Evolutionary conservation across 169 alveolate species (phyloP).

Genomic region (Plasmodium billcollinsi): DNA sequence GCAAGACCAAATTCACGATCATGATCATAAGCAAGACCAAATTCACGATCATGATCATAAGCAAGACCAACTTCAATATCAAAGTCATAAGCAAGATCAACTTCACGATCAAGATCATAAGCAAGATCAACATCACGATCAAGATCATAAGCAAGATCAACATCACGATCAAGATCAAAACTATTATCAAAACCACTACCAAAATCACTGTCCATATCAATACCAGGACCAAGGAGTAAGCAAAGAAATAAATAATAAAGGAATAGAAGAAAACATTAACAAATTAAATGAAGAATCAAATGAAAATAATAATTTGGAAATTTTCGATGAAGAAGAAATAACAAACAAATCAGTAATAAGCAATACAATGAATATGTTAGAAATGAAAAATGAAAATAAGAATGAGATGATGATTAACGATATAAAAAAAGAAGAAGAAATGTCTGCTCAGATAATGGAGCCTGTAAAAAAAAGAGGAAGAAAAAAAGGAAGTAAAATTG

Average conservation of each 20-base stretch:
- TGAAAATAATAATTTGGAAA: not conserved
- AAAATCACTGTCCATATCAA: no score
- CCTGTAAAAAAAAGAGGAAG: constrained; percentile 42
- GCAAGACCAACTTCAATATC: no score
- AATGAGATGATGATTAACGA: not conserved
- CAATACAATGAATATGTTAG: not conserved
- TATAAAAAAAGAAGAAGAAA: not conserved
- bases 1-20: no score
- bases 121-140: no score
- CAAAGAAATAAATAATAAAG: not conserved
- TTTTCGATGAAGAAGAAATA: not conserved
- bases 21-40: no score
- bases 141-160: no score
- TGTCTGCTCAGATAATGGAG: not conserved
- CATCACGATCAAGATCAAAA: no score
- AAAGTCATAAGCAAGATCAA: no score
- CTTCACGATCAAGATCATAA: no score
- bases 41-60: no score
- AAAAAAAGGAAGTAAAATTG: constrained; percentile 6
- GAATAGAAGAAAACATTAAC: not conserved
- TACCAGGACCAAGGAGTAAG: no score
- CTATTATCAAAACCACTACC: no score
- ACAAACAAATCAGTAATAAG: not conserved
- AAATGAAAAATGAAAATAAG: not conserved
- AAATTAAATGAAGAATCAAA: not conserved